Evolutionary conservation across 345 rosid species (phyloP).

Genomic region (Eucalyptus marginata): DNA sequence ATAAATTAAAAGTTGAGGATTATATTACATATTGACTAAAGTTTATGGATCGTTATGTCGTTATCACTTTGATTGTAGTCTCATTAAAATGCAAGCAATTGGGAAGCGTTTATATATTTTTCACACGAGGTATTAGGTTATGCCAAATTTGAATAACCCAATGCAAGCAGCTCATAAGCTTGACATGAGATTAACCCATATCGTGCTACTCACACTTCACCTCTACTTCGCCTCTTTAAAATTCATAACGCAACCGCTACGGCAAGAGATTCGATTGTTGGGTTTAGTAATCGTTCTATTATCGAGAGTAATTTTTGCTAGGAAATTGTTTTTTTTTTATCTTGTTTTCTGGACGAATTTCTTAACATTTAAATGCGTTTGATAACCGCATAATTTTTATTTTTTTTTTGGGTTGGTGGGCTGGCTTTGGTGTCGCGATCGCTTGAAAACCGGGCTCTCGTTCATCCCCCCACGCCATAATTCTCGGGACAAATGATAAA

Average conservation of each 20-base stretch:
- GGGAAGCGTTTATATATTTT: too few relatives aligned
- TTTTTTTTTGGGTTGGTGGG: not conserved
- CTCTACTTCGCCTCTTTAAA: too few relatives aligned
- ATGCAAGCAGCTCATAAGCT: not conserved
- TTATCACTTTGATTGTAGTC: too few relatives aligned
- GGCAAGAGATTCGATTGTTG: too few relatives aligned
- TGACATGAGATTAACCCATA: not conserved
- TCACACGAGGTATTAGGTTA: not conserved
- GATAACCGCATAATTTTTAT: too few relatives aligned
- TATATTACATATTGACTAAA: too few relatives aligned
- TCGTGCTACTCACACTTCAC: too few relatives aligned
- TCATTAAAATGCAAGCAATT: too few relatives aligned
- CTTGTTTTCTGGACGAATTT: rapidly evolving
- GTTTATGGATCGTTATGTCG: rapidly evolving
- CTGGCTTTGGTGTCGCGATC: not conserved
- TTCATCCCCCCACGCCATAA: not conserved
- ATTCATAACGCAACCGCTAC: too few relatives aligned
- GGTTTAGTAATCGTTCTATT: too few relatives aligned
- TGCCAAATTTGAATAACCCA: not conserved
- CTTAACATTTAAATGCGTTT: rapidly evolving
- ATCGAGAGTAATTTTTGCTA: too few relatives aligned
- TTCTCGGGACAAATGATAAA: rapidly evolving
- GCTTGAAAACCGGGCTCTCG: not conserved
- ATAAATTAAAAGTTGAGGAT: rapidly evolving
- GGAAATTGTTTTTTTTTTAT: too few relatives aligned